Conservation (phyloP, 441 rosid species). For the Euphorbia celastroides region DNA sequence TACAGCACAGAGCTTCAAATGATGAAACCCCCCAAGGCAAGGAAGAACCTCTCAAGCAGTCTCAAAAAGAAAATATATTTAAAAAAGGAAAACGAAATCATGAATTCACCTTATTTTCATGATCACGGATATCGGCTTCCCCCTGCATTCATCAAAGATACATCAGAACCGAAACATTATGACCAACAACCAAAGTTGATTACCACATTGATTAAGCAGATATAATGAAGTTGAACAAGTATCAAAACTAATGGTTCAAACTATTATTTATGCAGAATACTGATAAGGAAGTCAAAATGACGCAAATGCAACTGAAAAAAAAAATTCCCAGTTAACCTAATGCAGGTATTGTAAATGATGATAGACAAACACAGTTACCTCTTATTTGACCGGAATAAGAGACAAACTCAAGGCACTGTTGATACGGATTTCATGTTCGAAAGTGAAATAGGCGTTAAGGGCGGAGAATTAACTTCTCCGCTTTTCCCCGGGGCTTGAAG, state of each 20-base stretch:
- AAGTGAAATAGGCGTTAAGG: constrained; percentile 69
- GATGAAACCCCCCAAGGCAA: too few species aligned
- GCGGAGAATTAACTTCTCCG: constrained; percentile 60
- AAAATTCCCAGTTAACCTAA: neutral
- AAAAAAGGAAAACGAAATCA: neutral
- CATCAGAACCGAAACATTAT: constrained; percentile 5
- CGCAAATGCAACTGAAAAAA: neutral
- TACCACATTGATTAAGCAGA: neutral
- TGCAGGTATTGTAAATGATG: neutral
- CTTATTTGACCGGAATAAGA: constrained; percentile 50
- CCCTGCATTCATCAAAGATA: constrained; percentile 20
- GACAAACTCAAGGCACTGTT: constrained; percentile 30
- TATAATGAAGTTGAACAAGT: too few species aligned
- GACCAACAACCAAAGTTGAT: neutral
- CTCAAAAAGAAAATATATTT: neutral
- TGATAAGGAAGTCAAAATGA: too few species aligned
- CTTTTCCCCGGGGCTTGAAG: constrained; percentile 31
- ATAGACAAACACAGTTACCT: constrained; percentile 34
- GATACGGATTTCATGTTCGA: constrained; percentile 35
- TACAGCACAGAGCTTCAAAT: neutral
- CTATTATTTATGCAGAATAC: too few species aligned
- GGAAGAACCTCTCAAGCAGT: too few species aligned
- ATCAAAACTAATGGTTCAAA: too few species aligned
- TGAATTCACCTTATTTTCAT: constrained; percentile 5
- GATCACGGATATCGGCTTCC: constrained; percentile 26